Conservation (phyloP, 192 early-diverging fungal species). For the Geranomyces michiganensis region DNA sequence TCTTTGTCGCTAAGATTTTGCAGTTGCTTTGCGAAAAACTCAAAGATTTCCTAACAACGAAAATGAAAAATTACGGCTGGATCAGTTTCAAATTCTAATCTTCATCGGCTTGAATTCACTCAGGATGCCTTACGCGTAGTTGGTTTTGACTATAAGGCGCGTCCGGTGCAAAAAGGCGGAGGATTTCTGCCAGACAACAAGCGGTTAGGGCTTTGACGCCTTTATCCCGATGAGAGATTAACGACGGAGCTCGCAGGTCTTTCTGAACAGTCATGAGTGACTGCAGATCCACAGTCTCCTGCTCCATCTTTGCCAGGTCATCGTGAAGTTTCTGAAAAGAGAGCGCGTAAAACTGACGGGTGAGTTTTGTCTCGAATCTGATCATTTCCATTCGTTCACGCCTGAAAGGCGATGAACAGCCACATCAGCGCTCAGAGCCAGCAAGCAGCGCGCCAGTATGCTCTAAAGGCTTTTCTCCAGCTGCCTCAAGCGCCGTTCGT, state of each 20-base stretch:
- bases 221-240: conserved; percentile 79
- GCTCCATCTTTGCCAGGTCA: conserved; percentile 72
- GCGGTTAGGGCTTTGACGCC: conserved; percentile 70
- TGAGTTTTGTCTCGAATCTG: no score
- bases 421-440: no score
- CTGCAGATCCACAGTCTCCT: conserved; percentile 71
- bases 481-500: no score
- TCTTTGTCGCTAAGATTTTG: conserved; percentile 59
- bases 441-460: no score
- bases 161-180: conserved; percentile 91
- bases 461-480: no score
- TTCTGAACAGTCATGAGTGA: conserved; percentile 67
- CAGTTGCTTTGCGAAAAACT: conserved; percentile 80
- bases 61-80: no score
- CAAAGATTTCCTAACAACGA: conserved; percentile 69
- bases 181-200: conserved; percentile 89
- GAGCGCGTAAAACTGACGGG: background rate
- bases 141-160: conserved; percentile 82
- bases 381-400: no score
- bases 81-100: background rate
- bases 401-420: no score
- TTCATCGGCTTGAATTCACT: background rate
- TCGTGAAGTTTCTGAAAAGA: conserved; percentile 70
- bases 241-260: conserved; percentile 67
- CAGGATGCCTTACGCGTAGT: conserved; percentile 59